These are phyloP conservation scores for Claviceps humidiphila DNA, from an alignment of 2,329 filamentous ascomycete species.

Conservation along the genomic window DNA sequence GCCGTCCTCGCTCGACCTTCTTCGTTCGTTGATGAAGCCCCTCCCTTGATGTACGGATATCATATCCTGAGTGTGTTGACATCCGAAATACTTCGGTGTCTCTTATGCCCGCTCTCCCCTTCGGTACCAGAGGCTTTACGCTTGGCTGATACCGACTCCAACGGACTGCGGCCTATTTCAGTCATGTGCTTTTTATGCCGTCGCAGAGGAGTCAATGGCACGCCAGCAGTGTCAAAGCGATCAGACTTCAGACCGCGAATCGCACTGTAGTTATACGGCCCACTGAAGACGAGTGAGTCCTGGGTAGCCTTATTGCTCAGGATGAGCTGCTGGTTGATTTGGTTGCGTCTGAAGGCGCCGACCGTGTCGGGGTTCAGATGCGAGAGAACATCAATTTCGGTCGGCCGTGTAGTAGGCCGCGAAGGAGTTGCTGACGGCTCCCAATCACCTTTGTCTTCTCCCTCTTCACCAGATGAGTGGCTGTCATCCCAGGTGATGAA, in stretches of 20 bases:
- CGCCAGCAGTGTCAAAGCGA: constrained; percentile 50
- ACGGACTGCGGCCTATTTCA: constrained; percentile 34
- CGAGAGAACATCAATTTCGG: constrained; percentile 37
- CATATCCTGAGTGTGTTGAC: constrained; percentile 35
- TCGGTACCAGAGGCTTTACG: constrained; percentile 38
- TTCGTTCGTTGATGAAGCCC: background rate
- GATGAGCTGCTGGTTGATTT: constrained; percentile 48
- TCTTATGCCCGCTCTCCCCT: constrained; percentile 33
- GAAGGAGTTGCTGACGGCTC: constrained; percentile 39
- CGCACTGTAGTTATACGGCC: constrained; percentile 45
- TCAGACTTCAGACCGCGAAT: constrained; percentile 52
- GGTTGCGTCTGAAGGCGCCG: constrained; percentile 63
- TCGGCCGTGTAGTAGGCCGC: constrained; percentile 33
- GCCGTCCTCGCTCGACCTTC: constrained; percentile 33
- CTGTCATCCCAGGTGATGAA: constrained; percentile 56
- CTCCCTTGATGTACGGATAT: constrained; percentile 8
- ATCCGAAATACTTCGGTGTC: constrained; percentile 46
- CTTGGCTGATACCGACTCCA: constrained; percentile 36
- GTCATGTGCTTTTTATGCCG: constrained; percentile 38
- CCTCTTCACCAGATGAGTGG: constrained; percentile 47
- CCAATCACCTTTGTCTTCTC: constrained; percentile 27
- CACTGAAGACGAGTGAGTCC: constrained; percentile 49
- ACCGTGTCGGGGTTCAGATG: constrained; percentile 55
- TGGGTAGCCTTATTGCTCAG: constrained; percentile 46
- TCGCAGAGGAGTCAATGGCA: constrained; percentile 55